Evolutionary conservation across 768 basidiomycete genomes (phyloP).

Genomic region (Tremella yokohamensis): DNA sequence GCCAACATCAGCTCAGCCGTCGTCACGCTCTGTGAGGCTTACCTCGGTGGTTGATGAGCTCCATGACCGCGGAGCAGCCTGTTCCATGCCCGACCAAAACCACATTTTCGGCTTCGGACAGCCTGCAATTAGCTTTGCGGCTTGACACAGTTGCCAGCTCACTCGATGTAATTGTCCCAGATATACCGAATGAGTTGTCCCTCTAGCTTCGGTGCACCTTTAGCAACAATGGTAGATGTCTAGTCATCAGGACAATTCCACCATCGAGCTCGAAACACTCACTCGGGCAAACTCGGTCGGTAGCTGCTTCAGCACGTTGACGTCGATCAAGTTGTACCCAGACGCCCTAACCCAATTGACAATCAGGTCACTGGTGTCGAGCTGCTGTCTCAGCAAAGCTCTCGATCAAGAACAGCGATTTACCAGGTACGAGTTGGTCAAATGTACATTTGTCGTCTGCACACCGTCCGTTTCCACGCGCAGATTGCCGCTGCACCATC

Average conservation of each 20-base stretch:
- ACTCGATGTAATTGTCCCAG: constrained; percentile 98
- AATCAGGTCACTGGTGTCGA: constrained; percentile 77
- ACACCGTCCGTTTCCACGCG: constrained; percentile 75
- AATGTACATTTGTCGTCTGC: constrained; percentile 59
- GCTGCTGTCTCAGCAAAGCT: constrained; percentile 55
- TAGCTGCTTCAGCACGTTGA: constrained; percentile 63
- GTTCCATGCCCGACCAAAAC: constrained; percentile 83
- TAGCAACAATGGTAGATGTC: neutral
- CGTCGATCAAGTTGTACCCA: constrained; percentile 73
- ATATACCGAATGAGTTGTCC: constrained; percentile 70
- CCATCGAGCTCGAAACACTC: constrained; percentile 2
- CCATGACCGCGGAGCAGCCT: constrained; percentile 71
- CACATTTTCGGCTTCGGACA: constrained; percentile 68
- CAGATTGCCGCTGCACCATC: constrained; percentile 69
- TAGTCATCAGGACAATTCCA: neutral
- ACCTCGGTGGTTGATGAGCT: constrained; percentile 71
- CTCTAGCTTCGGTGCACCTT: constrained; percentile 31
- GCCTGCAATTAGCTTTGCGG: constrained; percentile 53
- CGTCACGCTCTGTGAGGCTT: constrained; percentile 6
- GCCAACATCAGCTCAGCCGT: constrained; percentile 34
- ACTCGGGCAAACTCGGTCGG: constrained; percentile 35
- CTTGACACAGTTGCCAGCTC: constrained; percentile 43
- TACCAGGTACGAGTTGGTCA: constrained; percentile 84
- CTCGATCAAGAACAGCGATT: constrained; percentile 13
- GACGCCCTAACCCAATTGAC: constrained; percentile 69